Base-by-base conservation (phyloP, 2,329 filamentous ascomycete genomes). In the Cytospora piceicola region DNA sequence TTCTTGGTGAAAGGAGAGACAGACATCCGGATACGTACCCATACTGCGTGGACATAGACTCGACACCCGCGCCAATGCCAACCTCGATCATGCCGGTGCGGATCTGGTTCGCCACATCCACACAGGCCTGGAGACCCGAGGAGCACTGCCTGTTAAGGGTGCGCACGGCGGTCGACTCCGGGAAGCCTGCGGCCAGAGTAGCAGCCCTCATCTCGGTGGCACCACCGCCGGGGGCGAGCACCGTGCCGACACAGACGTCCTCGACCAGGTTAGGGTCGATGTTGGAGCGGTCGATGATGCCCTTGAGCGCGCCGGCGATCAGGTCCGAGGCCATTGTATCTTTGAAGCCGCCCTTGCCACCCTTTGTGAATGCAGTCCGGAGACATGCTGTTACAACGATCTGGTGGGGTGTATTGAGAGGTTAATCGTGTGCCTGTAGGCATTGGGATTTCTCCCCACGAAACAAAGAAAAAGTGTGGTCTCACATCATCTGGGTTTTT, bases 201-300 rank as follows among this genome's bases (percentile, higher is more conserved):
- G 95, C 95, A 67, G 93, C 95, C 70, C 95, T 90, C 88, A 97
- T 97, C 82, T 98, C 95, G 56, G 95, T 98, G 27, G 95, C 95
- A 71, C 94, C 95, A 72, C 93, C 95, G 68, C 95, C 95, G 39
- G 94, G 94, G 22, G 94, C 88, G 58, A 99, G 88, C 34, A 99
- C 95, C 64, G 90, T 90, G 71, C 95, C 95, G 66, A 98, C 94
- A 61, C 90, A 90, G 70, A 99, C 90, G 76, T 99, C 95, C 79
- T 98, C 92, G 58, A 99, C 93, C 42, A 95, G 84, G 46, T 82
- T 82, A 27, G 95, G 94, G 80, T 97, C 91, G 79, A 98, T 96
- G 70, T 89, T 88, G 71, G 94, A 97, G 73, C 93, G 91, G 65
- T 91, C 83, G 75, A 98, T 84, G 70, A 98, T 82, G 67, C 88